A percentile compares a stretch with the other conserved stretches of the same genome.
Evolutionary conservation across 331 rosid genomes (phyloP).

Genomic region (Malus hybrid): DNA sequence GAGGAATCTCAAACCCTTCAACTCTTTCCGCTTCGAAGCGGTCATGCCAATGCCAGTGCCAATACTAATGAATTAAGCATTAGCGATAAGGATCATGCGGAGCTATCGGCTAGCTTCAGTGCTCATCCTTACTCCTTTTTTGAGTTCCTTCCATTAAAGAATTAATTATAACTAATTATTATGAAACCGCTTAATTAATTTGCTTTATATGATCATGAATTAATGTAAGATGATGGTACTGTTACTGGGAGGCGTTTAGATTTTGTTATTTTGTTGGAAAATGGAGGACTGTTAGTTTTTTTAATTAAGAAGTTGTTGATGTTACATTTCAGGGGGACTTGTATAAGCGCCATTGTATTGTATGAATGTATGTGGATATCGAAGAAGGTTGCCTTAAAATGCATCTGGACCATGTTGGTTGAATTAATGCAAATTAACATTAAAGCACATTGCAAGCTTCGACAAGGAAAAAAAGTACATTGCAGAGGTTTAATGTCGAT

Average conservation of each 20-base stretch:
- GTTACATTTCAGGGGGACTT: conserved; percentile 15
- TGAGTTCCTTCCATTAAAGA: conserved; percentile 92
- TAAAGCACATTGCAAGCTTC: conserved; percentile 5
- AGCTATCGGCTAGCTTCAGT: conserved; percentile 27
- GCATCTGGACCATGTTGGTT: conserved; percentile 65
- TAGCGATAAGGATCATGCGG: conserved; percentile 12
- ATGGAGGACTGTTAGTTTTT: neutral
- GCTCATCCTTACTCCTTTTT: conserved; percentile 35
- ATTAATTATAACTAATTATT: conserved; percentile 15
- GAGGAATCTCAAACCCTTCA: conserved; percentile 78
- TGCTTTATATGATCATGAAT: conserved; percentile 17
- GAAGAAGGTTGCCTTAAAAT: conserved; percentile 46
- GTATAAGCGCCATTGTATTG: neutral
- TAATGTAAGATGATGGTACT: neutral
- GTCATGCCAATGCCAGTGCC: neutral
- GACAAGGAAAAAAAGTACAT: too few relatives aligned
- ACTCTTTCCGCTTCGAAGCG: conserved; percentile 70
- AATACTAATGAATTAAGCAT: neutral
- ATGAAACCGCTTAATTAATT: neutral
- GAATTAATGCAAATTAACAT: conserved; percentile 21
- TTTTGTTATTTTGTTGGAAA: conserved; percentile 31
- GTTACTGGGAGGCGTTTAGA: neutral
- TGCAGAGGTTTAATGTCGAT: conserved; percentile 4
- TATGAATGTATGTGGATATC: conserved; percentile 25
- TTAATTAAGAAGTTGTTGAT: conserved; percentile 11